Conservation (phyloP, 1,139 yeast genomes). For the Yamadazyma sp. region DNA sequence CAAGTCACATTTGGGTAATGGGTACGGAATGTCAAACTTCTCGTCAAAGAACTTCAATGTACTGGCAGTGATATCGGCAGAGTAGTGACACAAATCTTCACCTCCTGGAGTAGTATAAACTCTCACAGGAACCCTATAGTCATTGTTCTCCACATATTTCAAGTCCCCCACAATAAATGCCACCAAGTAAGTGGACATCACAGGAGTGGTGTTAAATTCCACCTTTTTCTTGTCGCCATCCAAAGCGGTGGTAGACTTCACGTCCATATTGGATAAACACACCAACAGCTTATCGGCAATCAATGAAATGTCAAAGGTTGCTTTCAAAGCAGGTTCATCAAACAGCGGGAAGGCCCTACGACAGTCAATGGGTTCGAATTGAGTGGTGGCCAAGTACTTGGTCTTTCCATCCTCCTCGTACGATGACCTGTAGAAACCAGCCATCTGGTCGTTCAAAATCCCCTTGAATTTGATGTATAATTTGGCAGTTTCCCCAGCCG, state of each 20-base stretch:
- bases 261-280: slow-evolving; percentile 81
- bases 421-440: slow-evolving; percentile 80
- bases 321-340: slow-evolving; percentile 85
- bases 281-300: slow-evolving; percentile 59
- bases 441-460: slow-evolving; percentile 75
- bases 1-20: slow-evolving; percentile 60
- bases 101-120: slow-evolving; percentile 57
- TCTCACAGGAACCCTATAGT: slow-evolving; percentile 63
- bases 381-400: slow-evolving; percentile 75
- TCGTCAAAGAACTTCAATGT: slow-evolving; percentile 52
- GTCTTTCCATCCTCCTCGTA: slow-evolving; percentile 63
- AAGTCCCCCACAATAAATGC: slow-evolving; percentile 81
- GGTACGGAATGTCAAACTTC: slow-evolving; percentile 56
- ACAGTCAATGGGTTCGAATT: slow-evolving; percentile 88
- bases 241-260: slow-evolving; percentile 44
- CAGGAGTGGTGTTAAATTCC: slow-evolving; percentile 54
- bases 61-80: slow-evolving; percentile 52
- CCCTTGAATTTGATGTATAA: slow-evolving; percentile 66
- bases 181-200: slow-evolving; percentile 76
- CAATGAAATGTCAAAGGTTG: slow-evolving; percentile 68
- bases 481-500: slow-evolving; percentile 39
- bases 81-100: slow-evolving; percentile 48
- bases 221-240: slow-evolving; percentile 54
- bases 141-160: slow-evolving; percentile 63
- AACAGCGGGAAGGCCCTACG: slow-evolving; percentile 89